phyloP scores from a whole-genome alignment of 2,329 filamentous ascomycete genomes.

The Aspergillus cejpii region DNA sequence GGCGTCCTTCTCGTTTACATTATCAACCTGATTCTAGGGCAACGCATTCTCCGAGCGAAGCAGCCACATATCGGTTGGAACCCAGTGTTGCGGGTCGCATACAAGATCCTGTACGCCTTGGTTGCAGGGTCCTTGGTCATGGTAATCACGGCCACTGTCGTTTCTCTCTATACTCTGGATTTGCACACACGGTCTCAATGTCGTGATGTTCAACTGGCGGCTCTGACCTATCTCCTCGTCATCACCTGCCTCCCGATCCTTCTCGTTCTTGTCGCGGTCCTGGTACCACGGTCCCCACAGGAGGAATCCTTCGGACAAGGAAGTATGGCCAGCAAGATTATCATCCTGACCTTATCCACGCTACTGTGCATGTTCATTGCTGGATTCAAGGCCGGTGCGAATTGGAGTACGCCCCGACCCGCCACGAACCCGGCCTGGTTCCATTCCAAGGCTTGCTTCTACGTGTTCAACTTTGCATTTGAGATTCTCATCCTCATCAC shows the following conservation, averaged over 20 bases:
- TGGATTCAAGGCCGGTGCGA: constrained; percentile 58
- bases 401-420: constrained; percentile 48
- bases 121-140: constrained; percentile 57
- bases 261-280: constrained; percentile 45
- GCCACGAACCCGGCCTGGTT: constrained; percentile 58
- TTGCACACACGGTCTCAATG: constrained; percentile 45
- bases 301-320: constrained; percentile 62
- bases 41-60: constrained; percentile 66
- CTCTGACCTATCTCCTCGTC: constrained; percentile 54
- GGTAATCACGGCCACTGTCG: constrained; percentile 58
- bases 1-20: constrained; percentile 70
- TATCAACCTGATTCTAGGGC: constrained; percentile 69
- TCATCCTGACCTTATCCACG: constrained; percentile 53
- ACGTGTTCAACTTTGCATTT: constrained; percentile 68
- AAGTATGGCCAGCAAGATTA: constrained; percentile 59
- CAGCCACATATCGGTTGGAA: constrained; percentile 68
- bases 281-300: constrained; percentile 37
- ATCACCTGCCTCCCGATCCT: constrained; percentile 62
- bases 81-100: constrained; percentile 44
- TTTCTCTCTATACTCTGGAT: constrained; percentile 61
- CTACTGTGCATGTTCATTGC: constrained; percentile 59
- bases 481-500: constrained; percentile 64
- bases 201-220: constrained; percentile 59
- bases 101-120: constrained; percentile 54
- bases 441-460: constrained; percentile 65